A percentile compares a stretch with the other conserved stretches of the same genome.
phyloP scores from a whole-genome alignment of 129 eudicot species.

The Daucus carota region DH1_v3.0 NC_030388.2:5982001-5982500 shows the following conservation, averaged over 20 bases:
- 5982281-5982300: slow-evolving; percentile 93
- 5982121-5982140: slow-evolving; percentile 1
- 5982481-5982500: not conserved
- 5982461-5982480: not conserved
- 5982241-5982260: slow-evolving; percentile 51
- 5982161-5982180: slow-evolving; percentile 43
- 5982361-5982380: not conserved
- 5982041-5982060: not conserved
- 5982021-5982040: not conserved
- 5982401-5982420: not conserved
- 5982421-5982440: not conserved
- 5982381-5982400: not conserved
- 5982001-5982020: not conserved
- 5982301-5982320: slow-evolving; percentile 34
- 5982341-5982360: not conserved
- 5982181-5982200: slow-evolving; percentile 73
- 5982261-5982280: slow-evolving; percentile 56
- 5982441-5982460: not conserved
- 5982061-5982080: not conserved
- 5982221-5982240: slow-evolving; percentile 64
- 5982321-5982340: not conserved
- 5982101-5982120: not conserved
- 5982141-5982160: slow-evolving; percentile 5
- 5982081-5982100: not conserved
- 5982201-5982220: slow-evolving; percentile 97